Evolutionary conservation across 805 yeast genomes (phyloP), one percentile per base, ranked within the genome.

Genomic region (Nakazawaea pomicola): DNA sequence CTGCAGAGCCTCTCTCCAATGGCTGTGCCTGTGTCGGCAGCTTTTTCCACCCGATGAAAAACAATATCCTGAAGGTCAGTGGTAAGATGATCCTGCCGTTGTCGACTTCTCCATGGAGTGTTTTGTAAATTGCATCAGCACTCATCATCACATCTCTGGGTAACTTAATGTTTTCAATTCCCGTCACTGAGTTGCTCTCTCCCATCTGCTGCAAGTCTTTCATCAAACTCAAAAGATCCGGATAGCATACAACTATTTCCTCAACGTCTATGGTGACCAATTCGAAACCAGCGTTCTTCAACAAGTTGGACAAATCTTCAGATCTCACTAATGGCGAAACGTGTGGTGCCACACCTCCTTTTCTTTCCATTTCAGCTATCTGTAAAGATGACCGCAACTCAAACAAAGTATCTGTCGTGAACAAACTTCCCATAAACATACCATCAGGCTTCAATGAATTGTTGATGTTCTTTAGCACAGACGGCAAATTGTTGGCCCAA

Each of bases 1-100:
- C 76, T 1, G 81, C 93, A 16, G 83, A 54, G 1, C 95, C 95
- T 47, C 95, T 67, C 37, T 71, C 71, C 45, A 84, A 68, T 1
- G 95, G 91, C 54, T 80, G 65, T 3, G 90, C 88, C 55, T 84
- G 87, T 37, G 61, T 55, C 6, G 75, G 74, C 35, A 29, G 35
- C 48, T 80, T 78, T 57, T 84, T 87, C 95, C 95, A 87, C 3
- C 95, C 95, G 55, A 87, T 83, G 88, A 86, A 81, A 56, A 81
- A 83, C 19, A 86, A 76, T 40, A 87, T 75, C 46, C 87, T 65
- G 61, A 76, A 87, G 0, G 95, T 86, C 8, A 87, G 89, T 1
- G 95, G 95, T n/a, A 86, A 56, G 0, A 77, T 64, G 4, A 63
- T 64, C 1, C 60, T 51, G 49, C 66, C 76, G 2, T 61, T 64